Conservation (phyloP, 495 filamentous ascomycete species). For the Xylaria longipes region DNA sequence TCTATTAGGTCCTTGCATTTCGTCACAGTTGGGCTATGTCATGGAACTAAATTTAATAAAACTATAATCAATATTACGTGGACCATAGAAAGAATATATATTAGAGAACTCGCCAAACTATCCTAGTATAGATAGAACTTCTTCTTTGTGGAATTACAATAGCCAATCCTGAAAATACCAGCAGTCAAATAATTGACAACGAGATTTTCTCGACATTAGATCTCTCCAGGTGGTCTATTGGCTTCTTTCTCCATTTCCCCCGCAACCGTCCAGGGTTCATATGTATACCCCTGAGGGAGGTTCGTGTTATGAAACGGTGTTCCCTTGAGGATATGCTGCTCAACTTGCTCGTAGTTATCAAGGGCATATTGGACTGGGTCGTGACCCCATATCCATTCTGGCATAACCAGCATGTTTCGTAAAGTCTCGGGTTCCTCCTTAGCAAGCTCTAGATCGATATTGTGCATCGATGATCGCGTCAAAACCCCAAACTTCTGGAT, state of each 20-base stretch:
- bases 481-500: constrained; percentile 14
- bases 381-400: constrained; percentile 6
- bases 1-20: too few relatives aligned
- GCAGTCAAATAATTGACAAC: background rate
- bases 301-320: background rate
- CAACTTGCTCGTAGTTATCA: background rate
- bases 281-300: background rate
- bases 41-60: too few relatives aligned
- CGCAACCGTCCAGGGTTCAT: background rate
- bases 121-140: too few relatives aligned
- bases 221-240: background rate
- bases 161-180: too few relatives aligned
- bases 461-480: background rate
- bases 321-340: background rate
- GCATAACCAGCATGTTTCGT: constrained; percentile 1
- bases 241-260: constrained; percentile 2
- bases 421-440: background rate
- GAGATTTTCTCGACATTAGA: background rate
- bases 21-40: too few relatives aligned
- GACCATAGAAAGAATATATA: too few relatives aligned
- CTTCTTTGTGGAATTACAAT: too few relatives aligned
- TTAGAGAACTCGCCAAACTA: too few relatives aligned
- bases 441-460: background rate
- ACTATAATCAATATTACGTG: too few relatives aligned
- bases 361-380: constrained; percentile 1